Percentiles rank a stretch among this genome's conserved stretches.
phyloP scores from a whole-genome alignment of 2,329 filamentous ascomycete genomes.

The Botrytis hyacinthi region DNA sequence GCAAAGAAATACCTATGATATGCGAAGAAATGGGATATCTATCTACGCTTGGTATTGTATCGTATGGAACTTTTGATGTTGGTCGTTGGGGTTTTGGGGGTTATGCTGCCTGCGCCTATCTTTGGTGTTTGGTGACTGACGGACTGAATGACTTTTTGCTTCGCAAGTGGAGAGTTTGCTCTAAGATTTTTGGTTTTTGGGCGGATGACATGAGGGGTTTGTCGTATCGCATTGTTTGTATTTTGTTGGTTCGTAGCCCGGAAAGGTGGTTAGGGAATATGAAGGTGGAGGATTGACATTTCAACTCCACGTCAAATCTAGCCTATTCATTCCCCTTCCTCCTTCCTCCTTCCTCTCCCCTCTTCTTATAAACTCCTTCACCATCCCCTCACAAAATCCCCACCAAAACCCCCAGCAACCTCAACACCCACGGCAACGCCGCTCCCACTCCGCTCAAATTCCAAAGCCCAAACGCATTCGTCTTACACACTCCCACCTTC shows the following conservation, averaged over 20 bases:
- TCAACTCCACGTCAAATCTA: not conserved
- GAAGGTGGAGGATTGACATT: too few species aligned
- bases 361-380: too few species aligned
- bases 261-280: too few species aligned
- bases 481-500: not conserved
- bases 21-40: not conserved
- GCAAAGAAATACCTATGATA: not conserved
- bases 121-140: not conserved
- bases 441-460: not conserved
- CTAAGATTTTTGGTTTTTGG: not conserved
- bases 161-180: not conserved
- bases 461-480: slow-evolving; percentile 17
- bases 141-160: not conserved
- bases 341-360: too few species aligned
- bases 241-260: too few species aligned
- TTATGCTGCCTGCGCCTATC: too few species aligned
- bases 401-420: not conserved
- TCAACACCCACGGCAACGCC: slow-evolving; percentile 6
- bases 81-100: not conserved
- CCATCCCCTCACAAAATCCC: not conserved
- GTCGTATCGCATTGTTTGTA: not conserved
- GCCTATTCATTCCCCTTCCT: not conserved
- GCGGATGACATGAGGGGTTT: not conserved
- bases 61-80: not conserved
- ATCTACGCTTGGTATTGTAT: not conserved